Conservation (phyloP, 306 rosid species). For the Boehmeria nivea region DNA sequence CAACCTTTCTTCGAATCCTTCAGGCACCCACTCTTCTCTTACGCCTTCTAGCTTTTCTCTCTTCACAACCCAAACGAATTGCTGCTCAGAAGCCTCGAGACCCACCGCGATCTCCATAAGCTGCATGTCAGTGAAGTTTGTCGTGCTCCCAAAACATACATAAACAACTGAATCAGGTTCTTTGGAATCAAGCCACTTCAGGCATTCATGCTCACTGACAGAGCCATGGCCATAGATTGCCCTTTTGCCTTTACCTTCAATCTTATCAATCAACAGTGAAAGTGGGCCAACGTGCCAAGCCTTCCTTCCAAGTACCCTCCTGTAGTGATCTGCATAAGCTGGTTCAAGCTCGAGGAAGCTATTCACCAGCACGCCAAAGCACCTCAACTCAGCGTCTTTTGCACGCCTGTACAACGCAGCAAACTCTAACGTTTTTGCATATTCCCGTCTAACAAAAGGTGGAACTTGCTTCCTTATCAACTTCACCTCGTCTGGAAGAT, state of each 20-base stretch:
- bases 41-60: neutral
- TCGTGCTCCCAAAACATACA: constrained; percentile 27
- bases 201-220: constrained; percentile 11
- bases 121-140: constrained; percentile 21
- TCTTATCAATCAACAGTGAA: constrained; percentile 1
- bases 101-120: constrained; percentile 31
- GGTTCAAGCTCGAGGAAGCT: constrained; percentile 33
- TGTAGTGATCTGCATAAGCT: constrained; percentile 26
- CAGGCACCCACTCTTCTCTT: constrained; percentile 23
- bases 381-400: neutral
- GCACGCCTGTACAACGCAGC: neutral
- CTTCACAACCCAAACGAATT: constrained; percentile 33
- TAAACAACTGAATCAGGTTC: constrained; percentile 33
- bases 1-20: constrained; percentile 27
- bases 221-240: constrained; percentile 4
- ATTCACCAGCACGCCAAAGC: constrained; percentile 24
- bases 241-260: constrained; percentile 10
- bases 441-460: neutral
- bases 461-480: constrained; percentile 31
- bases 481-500: constrained; percentile 40
- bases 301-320: constrained; percentile 19
- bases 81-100: constrained; percentile 27
- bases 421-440: constrained; percentile 13
- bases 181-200: constrained; percentile 29
- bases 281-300: constrained; percentile 35